These are phyloP conservation scores for Tylopilus sp. DNA, from an alignment of 768 basidiomycete genomes.

Conservation along the genomic window DNA sequence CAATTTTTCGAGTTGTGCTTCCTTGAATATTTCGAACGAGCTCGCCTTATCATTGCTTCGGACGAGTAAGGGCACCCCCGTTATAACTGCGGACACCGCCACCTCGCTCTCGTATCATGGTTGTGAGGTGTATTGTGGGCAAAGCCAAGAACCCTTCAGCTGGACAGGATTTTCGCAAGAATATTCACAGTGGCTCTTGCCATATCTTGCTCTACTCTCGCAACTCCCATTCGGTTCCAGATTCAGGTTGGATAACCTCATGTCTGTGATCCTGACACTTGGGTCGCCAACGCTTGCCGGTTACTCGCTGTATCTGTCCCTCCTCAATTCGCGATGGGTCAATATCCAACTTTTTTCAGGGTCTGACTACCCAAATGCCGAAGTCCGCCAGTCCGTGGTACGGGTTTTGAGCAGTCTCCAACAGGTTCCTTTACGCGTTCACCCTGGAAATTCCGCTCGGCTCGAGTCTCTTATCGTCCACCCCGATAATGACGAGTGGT, in stretches of 20 bases:
- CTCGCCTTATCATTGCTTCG: conserved; percentile 15
- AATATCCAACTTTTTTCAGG: conserved; percentile 30
- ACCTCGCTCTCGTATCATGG: conserved; percentile 9
- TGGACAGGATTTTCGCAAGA: conserved; percentile 31
- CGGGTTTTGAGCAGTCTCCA: conserved; percentile 39
- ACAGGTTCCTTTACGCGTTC: conserved; percentile 36
- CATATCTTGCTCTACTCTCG: conserved; percentile 46
- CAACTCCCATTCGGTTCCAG: conserved; percentile 48
- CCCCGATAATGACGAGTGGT: conserved; percentile 42
- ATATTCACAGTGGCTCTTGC: conserved; percentile 45
- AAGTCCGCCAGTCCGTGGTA: conserved; percentile 22
- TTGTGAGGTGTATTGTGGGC: conserved; percentile 13
- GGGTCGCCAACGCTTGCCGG: conserved; percentile 45
- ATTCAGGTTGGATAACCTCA: conserved; percentile 39
- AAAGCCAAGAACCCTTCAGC: conserved; percentile 20
- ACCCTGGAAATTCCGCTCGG: conserved; percentile 21
- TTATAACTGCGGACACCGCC: not conserved
- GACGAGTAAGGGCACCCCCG: conserved; percentile 2
- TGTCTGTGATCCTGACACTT: conserved; percentile 40
- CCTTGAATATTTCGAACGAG: not conserved
- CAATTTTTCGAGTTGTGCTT: conserved; percentile 2
- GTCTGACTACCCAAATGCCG: conserved; percentile 23
- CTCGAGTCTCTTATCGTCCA: conserved; percentile 43
- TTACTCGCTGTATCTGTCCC: conserved; percentile 43
- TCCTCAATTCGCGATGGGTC: conserved; percentile 44